Conservation (phyloP, 768 basidiomycete species). For the Pleurotus djamor region DNA sequence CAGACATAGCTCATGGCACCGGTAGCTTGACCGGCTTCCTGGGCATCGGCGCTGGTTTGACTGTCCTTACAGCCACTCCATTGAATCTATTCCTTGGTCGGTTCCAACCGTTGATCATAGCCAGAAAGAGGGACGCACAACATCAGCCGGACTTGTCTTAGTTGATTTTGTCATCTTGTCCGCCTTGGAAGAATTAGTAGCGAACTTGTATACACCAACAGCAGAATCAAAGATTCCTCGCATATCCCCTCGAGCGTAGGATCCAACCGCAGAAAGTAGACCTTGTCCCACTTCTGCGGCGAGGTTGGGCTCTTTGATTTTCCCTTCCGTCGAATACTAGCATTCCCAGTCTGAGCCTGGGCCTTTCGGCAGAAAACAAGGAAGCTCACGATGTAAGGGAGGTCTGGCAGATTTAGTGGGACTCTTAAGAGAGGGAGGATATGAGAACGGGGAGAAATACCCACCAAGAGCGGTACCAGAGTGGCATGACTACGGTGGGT, state of each 20-base stretch:
- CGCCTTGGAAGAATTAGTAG: slow-evolving; percentile 68
- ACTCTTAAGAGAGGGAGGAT: background rate
- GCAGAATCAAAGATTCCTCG: slow-evolving; percentile 75
- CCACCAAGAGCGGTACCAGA: slow-evolving; percentile 85
- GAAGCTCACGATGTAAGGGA: slow-evolving; percentile 60
- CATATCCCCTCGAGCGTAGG: slow-evolving; percentile 80
- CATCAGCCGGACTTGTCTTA: slow-evolving; percentile 82
- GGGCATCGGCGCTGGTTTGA: slow-evolving; percentile 80
- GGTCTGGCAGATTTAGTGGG: slow-evolving; percentile 35
- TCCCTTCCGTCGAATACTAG: slow-evolving; percentile 93
- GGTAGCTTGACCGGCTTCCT: slow-evolving; percentile 61
- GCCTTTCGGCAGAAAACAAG: too few species aligned
- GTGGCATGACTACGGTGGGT: slow-evolving; percentile 65
- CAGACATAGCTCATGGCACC: slow-evolving; percentile 81
- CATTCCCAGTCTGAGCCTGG: too few species aligned
- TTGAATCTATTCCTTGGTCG: slow-evolving; percentile 49
- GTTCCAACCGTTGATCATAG: background rate
- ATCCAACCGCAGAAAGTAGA: slow-evolving; percentile 71
- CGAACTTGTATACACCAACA: slow-evolving; percentile 70
- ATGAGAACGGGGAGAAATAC: background rate
- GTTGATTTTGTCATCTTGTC: slow-evolving; percentile 57
- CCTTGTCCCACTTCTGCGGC: slow-evolving; percentile 87
- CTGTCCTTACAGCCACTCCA: slow-evolving; percentile 82
- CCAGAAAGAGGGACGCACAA: slow-evolving; percentile 44
- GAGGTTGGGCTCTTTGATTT: slow-evolving; percentile 91